Base-by-base conservation (phyloP, 495 filamentous ascomycete genomes). In the Penicillium maclennaniae region DNA sequence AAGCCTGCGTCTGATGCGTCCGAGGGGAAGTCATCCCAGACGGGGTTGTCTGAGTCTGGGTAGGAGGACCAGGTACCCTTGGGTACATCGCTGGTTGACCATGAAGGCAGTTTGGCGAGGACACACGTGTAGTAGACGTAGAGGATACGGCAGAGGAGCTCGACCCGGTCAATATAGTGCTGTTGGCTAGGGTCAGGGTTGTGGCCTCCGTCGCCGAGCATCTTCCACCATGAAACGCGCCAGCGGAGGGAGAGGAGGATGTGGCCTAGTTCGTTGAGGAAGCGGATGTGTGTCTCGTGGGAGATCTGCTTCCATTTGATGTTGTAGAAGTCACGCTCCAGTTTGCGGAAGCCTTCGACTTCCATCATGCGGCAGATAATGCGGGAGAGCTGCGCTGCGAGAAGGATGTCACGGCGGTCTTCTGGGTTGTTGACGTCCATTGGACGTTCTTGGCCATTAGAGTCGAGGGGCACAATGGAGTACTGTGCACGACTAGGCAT, bases 71-170 rank as follows among this genome's bases (percentile, higher is more conserved):
- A 74, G 12, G 66, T 65, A 23, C 73, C 74, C 58, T 76, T 76
- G 31, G 72, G 70, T 5, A 69, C 65, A 42, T 74, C 69, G 20
- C 62, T 47, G 6, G 61, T 61, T 7, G 66, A 71, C 71, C 75
- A 76, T 0, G 76, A 71, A 0, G 70, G 70, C n/a, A 78, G 60
- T 58, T 78, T 79, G 5, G 73, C 74, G 45, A 72, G 51, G 19
- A 76, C 74, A 53, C 69, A 74, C 28, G 74, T 78, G 47, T 78
- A 79, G 52, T 77, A 79, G 17, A 77, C 74, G 57, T 79, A 78
- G 8, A 79, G 68, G 42, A 78, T 76, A 21, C 71, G 63, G 61
- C 74, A 74, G 16, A 79, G 72, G n/a, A 71, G 56, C 38, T 72
- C 73, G 21, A 75, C 74, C 14, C 75, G 69, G 37, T 78, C 74